Base-by-base conservation (phyloP, 2,329 filamentous ascomycete species). In the Phaeosphaeriaceae sp. region DNA sequence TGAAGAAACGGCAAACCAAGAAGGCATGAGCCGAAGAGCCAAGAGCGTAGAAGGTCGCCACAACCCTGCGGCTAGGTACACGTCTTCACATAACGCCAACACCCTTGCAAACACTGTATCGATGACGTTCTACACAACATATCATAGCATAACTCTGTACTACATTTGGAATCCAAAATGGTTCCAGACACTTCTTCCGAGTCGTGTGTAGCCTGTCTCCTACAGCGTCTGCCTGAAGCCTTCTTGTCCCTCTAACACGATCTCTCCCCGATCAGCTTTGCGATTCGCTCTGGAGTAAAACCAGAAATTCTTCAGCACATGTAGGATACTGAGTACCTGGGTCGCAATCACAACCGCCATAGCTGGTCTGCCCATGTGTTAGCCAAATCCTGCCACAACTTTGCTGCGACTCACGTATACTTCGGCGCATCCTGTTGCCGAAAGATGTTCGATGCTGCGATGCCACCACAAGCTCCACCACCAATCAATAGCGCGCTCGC, bases 401-500 rank as follows among this genome's bases (percentile, higher is more conserved):
- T n/a, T 15, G 31, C 22, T 7, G 19, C 11, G 25, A 53, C 56
- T 52, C 52, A 60, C 49, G 51, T 53, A 54, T 65, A 63, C 44
- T 61, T 59, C 0, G 67, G 67, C 20, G 66, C 66, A 57, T 69
- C 67, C 22, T 68, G 57, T 24, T 58, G 54, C 33, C 58, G 51
- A 9, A 69, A 69, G 20, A 67, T 68, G 2, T 61, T 68, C 27
- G 51, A 56, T 0, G 60, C 67, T 17, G 65, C 60, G 36, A 69
- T 67, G 1, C 67, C 67, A 4, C 65, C 65, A 22, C 55, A 60
- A 27, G 63, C 67, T 25, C 63, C 67, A 6, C 60, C 57, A 27
- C 62, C 60, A 20, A 69, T 68, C 58, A 68, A 57, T 7, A 62
- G 31, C 6, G 70, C 71, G 22, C 67, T 69, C 0, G 68, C 66